Evolutionary conservation across 2,329 filamentous ascomycete species (phyloP).

Genomic region (Colletotrichum sp.): DNA sequence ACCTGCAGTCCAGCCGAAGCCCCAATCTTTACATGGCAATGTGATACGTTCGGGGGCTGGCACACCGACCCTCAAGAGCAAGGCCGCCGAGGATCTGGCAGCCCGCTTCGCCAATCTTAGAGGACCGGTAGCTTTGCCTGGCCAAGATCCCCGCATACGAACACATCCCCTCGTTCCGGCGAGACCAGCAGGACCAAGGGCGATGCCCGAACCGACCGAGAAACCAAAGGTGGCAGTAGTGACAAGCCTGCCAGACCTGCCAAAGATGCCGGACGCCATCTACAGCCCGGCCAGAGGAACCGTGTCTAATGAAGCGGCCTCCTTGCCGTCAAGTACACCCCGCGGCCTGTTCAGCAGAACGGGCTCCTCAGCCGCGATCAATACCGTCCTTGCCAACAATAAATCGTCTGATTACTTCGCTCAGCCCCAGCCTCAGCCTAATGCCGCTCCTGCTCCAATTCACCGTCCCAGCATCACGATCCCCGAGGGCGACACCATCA

Average conservation of each 20-base stretch:
- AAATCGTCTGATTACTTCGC: constrained; percentile 37
- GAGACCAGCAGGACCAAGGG: constrained; percentile 52
- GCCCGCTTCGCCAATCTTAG: constrained; percentile 64
- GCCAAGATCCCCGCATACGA: constrained; percentile 58
- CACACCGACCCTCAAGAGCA: constrained; percentile 30
- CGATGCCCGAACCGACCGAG: constrained; percentile 50
- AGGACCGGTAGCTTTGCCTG: constrained; percentile 41
- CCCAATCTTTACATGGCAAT: constrained; percentile 68
- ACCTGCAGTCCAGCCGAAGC: constrained; percentile 68
- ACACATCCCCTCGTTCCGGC: constrained; percentile 50
- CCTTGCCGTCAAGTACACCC: constrained; percentile 68
- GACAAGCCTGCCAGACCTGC: constrained; percentile 61
- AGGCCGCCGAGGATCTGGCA: constrained; percentile 52
- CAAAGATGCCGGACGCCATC: constrained; percentile 75
- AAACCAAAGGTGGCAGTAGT: constrained; percentile 54
- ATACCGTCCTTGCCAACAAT: constrained; percentile 27
- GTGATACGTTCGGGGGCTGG: constrained; percentile 46
- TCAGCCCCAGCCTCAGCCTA: constrained; percentile 30
- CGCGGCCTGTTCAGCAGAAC: constrained; percentile 67
- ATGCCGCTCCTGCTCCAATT: constrained; percentile 31
- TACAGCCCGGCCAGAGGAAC: constrained; percentile 81
- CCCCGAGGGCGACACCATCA: constrained; percentile 63
- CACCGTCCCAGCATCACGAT: constrained; percentile 35
- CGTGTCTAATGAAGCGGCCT: constrained; percentile 67
- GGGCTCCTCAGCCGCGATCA: constrained; percentile 23